A percentile compares a stretch with the other conserved stretches of the same genome.
Evolutionary conservation across 2,329 filamentous ascomycete species (phyloP).

Genomic region (Didymella sp.): DNA sequence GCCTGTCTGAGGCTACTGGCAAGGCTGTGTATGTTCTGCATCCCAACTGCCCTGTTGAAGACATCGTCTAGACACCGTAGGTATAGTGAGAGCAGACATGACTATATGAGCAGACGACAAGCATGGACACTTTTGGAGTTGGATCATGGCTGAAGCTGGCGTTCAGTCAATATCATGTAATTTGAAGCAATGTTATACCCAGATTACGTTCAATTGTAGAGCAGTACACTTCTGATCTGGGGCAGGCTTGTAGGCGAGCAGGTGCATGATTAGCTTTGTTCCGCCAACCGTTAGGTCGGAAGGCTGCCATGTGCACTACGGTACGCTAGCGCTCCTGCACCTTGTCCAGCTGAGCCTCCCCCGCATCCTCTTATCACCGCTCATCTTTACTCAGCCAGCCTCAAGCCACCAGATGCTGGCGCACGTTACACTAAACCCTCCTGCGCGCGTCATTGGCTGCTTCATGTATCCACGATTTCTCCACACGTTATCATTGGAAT

Average conservation of each 20-base stretch:
- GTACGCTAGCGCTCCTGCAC: conserved; percentile 3
- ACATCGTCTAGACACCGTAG: conserved; percentile 39
- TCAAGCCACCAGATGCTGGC: not conserved
- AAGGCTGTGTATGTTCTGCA: conserved; percentile 85
- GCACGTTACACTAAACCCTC: not conserved
- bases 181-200: conserved; percentile 19
- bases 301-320: not conserved
- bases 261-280: not conserved
- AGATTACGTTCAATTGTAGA: not conserved
- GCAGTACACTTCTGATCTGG: not conserved
- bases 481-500: too few species aligned
- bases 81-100: not conserved
- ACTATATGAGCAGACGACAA: conserved; percentile 4
- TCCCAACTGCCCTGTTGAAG: conserved; percentile 88
- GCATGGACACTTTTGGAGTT: not conserved
- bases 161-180: conserved; percentile 6
- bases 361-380: not conserved
- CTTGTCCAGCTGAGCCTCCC: conserved; percentile 5
- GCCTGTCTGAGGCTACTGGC: conserved; percentile 56
- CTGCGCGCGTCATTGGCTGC: not conserved
- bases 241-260: not conserved
- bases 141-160: conserved; percentile 1
- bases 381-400: conserved; percentile 8
- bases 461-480: not conserved
- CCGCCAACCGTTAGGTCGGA: not conserved